These are phyloP conservation scores for Chrysopogon serrulatus DNA, from an alignment of 176 grass and related monocot species.

Conservation along the genomic window DNA sequence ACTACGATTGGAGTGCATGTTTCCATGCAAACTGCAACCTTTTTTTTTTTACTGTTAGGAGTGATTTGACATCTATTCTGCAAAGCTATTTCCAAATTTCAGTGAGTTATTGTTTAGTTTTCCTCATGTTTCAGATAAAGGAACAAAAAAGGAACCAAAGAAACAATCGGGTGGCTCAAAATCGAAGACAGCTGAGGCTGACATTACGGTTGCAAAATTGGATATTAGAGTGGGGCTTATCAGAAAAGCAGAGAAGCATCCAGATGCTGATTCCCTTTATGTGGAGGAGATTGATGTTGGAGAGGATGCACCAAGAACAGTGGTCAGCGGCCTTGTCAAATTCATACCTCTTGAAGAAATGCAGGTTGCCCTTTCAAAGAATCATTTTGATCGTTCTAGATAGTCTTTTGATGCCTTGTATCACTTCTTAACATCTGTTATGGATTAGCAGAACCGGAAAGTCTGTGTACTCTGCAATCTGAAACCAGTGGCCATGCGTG, in stretches of 20 bases:
- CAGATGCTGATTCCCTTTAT: constrained; percentile 94
- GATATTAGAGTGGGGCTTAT: constrained; percentile 90
- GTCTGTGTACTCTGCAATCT: constrained; percentile 92
- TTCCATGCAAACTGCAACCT: not conserved
- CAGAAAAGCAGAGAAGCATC: constrained; percentile 85
- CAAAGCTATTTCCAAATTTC: not conserved
- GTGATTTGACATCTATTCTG: not conserved
- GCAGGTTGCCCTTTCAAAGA: constrained; percentile 46
- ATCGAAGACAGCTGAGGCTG: constrained; percentile 61
- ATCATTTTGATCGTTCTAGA: not conserved
- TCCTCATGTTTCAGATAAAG: constrained; percentile 29
- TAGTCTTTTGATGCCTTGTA: not conserved
- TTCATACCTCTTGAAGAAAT: constrained; percentile 90
- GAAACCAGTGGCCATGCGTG: constrained; percentile 85
- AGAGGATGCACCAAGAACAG: constrained; percentile 78
- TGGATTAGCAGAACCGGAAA: constrained; percentile 51
- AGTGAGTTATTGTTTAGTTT: constrained; percentile 6
- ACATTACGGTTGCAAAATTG: constrained; percentile 61
- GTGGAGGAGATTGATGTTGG: constrained; percentile 97
- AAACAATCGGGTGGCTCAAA: constrained; percentile 56
- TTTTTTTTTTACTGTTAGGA: not conserved
- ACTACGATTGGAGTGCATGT: not conserved
- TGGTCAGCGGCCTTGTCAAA: constrained; percentile 94
- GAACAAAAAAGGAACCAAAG: constrained; percentile 63
- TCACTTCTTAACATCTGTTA: constrained; percentile 5